A percentile compares a stretch with the other conserved stretches of the same genome.
phyloP scores from a whole-genome alignment of 169 alveolate species.

The Cryptosporidium viatorum region DNA sequence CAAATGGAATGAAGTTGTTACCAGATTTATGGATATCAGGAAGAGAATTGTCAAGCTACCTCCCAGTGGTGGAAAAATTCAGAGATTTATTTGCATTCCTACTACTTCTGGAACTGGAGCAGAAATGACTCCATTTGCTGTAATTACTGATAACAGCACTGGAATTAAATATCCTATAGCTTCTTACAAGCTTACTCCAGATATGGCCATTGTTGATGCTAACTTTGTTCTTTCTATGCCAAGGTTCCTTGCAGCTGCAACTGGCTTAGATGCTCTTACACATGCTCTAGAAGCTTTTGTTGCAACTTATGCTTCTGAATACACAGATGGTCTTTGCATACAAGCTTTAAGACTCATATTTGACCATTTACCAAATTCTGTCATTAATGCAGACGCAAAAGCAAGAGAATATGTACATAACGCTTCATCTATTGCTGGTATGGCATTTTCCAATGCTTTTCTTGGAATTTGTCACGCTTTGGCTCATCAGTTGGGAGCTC shows the following conservation, averaged over 20 bases:
- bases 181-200: conserved; percentile 73
- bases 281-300: conserved; percentile 76
- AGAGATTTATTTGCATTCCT: conserved; percentile 68
- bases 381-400: conserved; percentile 17
- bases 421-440: conserved; percentile 76
- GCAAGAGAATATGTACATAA: conserved; percentile 73
- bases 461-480: conserved; percentile 76
- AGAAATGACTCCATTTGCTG: conserved; percentile 78
- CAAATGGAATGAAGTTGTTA: conserved; percentile 65
- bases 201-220: conserved; percentile 76
- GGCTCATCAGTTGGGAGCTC: conserved; percentile 76
- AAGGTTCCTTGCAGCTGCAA: conserved; percentile 70
- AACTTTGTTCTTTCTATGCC: conserved; percentile 76
- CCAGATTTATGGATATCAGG: conserved; percentile 75
- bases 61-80: conserved; percentile 55
- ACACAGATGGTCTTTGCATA: conserved; percentile 68
- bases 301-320: conserved; percentile 71
- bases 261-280: conserved; percentile 76
- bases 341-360: conserved; percentile 73
- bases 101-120: conserved; percentile 78
- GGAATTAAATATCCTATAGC: conserved; percentile 74
- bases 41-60: conserved; percentile 72
- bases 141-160: conserved; percentile 72
- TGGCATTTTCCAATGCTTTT: conserved; percentile 76
- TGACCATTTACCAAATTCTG: conserved; percentile 64